Base-by-base conservation (phyloP, 495 filamentous ascomycete species). In the Neurospora tetrasperma region DNA sequence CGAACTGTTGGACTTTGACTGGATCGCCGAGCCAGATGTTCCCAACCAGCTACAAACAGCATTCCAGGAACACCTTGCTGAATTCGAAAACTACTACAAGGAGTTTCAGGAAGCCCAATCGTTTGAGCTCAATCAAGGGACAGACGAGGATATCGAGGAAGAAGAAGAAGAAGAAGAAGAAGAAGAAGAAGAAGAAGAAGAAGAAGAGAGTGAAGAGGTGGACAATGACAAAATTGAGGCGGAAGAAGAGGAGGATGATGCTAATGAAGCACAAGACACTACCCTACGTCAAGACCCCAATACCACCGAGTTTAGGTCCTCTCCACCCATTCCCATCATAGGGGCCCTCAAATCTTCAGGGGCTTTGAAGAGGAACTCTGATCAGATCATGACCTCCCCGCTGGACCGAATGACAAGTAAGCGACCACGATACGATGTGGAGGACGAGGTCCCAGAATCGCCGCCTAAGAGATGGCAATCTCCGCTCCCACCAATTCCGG, bases 1-100 rank as follows among this genome's bases (percentile, higher is more conserved):
- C 0, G 82, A 81, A 54, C 43, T 69, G 0, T 76, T 87, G 23
- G 81, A 78, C 0, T 80, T 84, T 71, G 76, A 85, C 74, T 83
- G 80, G 78, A 70, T 80, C 46, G 70, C 79, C 12, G 54, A 80
- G 39, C 8, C 8, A 5, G 75, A 75, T 8, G 77, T 82, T 27
- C 73, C 81, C 7, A 40, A 76, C 42, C 78, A 84, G 44, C 76
- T 88, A 69, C 74, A 79, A 71, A 38, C 42, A 43, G 76, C 75
- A 10, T 84, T 82, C 73, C 77, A 80, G 68, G 77, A 80, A 31
- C 70, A 78, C 23, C 74, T 82, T 44, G 20, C 71, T 7, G 76
- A 72, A 42, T 82, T 83, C 71, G 77, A 82, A 71, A 68, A 71
- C 27, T 70, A 20, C 79, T 78, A 70, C 62, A 73, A 5, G 75